A percentile compares a stretch with the other conserved stretches of the same genome.
These are phyloP conservation scores for Adansonia digitata DNA, from an alignment of 345 rosid genomes.

Conservation along the genomic window DNA sequence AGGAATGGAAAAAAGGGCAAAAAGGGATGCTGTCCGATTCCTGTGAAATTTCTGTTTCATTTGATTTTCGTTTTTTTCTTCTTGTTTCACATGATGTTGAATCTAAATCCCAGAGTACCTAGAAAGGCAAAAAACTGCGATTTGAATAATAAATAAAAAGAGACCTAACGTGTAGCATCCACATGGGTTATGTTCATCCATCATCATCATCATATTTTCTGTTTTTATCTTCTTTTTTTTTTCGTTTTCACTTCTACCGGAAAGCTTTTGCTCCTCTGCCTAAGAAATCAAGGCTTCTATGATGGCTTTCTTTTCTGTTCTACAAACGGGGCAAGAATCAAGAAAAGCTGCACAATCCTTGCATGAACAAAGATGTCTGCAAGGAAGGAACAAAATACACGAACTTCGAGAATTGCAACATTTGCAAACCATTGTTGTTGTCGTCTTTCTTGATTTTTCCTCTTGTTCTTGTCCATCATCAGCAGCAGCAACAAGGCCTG, in stretches of 20 bases:
- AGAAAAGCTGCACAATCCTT: conserved; percentile 48
- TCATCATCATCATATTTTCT: not conserved
- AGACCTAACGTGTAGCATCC: not conserved
- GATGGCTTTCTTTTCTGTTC: conserved; percentile 55
- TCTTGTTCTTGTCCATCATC: not conserved
- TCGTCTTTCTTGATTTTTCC: not conserved
- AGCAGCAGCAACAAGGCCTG: not conserved
- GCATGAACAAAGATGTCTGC: conserved; percentile 88
- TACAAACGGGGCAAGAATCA: conserved; percentile 69
- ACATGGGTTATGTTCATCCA: not conserved
- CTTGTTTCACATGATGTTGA: not conserved
- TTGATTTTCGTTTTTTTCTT: too few species aligned
- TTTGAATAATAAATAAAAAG: not conserved
- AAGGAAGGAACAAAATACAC: conserved; percentile 82
- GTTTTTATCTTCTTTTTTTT: not conserved
- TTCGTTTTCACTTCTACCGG: conserved; percentile 22
- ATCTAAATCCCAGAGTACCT: conserved; percentile 4
- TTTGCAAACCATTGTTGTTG: conserved; percentile 31
- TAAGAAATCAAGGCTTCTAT: conserved; percentile 60
- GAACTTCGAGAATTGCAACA: conserved; percentile 46
- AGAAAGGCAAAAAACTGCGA: not conserved
- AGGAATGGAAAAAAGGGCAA: conserved; percentile 15
- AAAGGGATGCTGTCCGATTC: conserved; percentile 24
- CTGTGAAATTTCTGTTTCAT: conserved; percentile 15
- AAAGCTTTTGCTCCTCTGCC: conserved; percentile 15